Evolutionary conservation across 805 yeast genomes (phyloP).

Genomic region (Sugiyamaella boreocaroliniensis): DNA sequence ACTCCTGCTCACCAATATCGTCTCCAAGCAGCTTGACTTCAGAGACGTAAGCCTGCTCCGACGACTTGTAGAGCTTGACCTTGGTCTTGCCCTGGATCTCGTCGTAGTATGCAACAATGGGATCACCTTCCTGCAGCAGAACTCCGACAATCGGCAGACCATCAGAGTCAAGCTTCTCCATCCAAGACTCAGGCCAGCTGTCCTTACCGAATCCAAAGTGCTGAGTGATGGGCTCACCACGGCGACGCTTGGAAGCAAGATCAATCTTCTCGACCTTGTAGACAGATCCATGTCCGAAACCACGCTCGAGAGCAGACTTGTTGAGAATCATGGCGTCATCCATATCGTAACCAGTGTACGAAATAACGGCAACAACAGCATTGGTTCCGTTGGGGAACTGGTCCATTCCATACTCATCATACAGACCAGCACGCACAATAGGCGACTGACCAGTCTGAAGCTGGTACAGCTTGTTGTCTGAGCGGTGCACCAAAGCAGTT

Average conservation of each 20-base stretch:
- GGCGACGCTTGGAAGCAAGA: conserved; percentile 63
- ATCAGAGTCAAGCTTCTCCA: conserved; percentile 78
- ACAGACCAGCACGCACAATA: conserved; percentile 85
- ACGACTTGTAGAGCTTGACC: conserved; percentile 85
- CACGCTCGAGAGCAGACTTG: conserved; percentile 96
- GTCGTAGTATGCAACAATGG: conserved; percentile 86
- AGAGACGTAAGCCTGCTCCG: conserved; percentile 91
- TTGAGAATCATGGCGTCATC: conserved; percentile 99
- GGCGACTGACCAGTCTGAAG: conserved; percentile 96
- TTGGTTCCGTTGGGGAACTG: conserved; percentile 97
- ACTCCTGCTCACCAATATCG: conserved; percentile 66
- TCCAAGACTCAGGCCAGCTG: conserved; percentile 89
- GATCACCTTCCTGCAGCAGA: conserved; percentile 90
- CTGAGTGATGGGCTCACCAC: conserved; percentile 92
- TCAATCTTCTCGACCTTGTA: conserved; percentile 92
- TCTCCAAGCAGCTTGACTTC: conserved; percentile 91
- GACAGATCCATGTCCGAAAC: conserved; percentile 95
- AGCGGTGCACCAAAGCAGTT: conserved; percentile 84
- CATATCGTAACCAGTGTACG: conserved; percentile 99
- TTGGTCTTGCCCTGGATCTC: conserved; percentile 86
- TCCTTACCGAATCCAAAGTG: conserved; percentile 93
- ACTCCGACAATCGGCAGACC: conserved; percentile 90
- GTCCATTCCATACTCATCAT: conserved; percentile 96
- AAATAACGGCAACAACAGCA: conserved; percentile 97
- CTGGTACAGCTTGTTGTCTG: conserved; percentile 90